Evolutionary conservation across 2,329 filamentous ascomycete genomes (phyloP).

Genomic region (Penicillium frequentans): DNA sequence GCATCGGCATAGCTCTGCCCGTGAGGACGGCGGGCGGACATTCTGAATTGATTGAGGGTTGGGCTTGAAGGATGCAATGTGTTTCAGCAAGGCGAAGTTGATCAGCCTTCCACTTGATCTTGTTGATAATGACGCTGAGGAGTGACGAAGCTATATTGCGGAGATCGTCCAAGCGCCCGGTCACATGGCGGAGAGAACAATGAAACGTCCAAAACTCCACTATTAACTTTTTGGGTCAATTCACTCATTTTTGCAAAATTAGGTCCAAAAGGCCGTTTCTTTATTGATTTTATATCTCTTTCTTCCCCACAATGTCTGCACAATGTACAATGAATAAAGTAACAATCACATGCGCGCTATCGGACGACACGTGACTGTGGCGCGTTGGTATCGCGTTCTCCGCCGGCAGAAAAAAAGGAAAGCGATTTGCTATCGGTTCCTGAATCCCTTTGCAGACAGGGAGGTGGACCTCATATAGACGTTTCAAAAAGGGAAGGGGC

Average conservation of each 20-base stretch:
- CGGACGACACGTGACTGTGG: constrained; percentile 14
- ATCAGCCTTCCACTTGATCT: not conserved
- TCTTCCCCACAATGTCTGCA: not conserved
- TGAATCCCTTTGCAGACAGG: constrained; percentile 9
- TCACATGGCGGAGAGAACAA: constrained; percentile 10
- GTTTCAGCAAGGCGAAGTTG: not conserved
- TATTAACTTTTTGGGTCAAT: not conserved
- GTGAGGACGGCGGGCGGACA: constrained; percentile 34
- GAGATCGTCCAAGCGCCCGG: constrained; percentile 10
- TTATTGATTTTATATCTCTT: not conserved
- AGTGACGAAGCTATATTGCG: constrained; percentile 11
- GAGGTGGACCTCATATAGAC: constrained; percentile 12
- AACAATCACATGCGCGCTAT: not conserved
- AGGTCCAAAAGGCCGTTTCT: not conserved
- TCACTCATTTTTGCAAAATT: not conserved
- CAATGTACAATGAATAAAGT: not conserved
- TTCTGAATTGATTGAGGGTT: constrained; percentile 13
- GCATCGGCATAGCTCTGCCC: constrained; percentile 31
- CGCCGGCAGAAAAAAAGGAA: constrained; percentile 25
- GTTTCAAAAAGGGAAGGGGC: not conserved
- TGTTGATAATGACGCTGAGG: not conserved
- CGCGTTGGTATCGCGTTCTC: constrained; percentile 22
- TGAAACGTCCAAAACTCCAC: not conserved
- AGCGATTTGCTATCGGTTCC: not conserved
- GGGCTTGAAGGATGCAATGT: not conserved